phyloP scores from a whole-genome alignment of 1,284 basidiomycete species.

The Omphalotus olearius region DNA sequence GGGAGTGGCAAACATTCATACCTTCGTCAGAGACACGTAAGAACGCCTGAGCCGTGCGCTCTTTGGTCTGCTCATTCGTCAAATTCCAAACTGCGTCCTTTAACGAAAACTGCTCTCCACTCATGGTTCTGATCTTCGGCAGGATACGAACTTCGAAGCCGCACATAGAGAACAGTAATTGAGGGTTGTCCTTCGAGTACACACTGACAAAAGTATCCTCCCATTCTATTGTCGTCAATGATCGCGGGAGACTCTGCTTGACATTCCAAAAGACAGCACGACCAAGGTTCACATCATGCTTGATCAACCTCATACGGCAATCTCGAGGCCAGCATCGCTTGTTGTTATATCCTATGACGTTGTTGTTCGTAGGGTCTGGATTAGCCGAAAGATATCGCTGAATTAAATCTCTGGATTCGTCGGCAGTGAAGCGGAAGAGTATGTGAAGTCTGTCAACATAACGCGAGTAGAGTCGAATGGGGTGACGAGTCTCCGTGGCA shows the following conservation, averaged over 20 bases:
- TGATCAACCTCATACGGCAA: constrained; percentile 98
- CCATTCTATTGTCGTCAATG: constrained; percentile 98
- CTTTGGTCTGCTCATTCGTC: constrained; percentile 94
- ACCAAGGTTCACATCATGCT: constrained; percentile 98
- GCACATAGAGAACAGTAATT: constrained; percentile 96
- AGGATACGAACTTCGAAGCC: constrained; percentile 97
- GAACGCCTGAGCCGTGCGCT: constrained; percentile 97
- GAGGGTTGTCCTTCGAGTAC: constrained; percentile 97
- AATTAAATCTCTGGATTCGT: constrained; percentile 96
- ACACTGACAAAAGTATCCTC: constrained; percentile 96
- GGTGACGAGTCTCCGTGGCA: constrained; percentile 89
- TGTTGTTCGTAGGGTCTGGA: constrained; percentile 98
- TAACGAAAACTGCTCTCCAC: constrained; percentile 93
- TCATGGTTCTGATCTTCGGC: constrained; percentile 92
- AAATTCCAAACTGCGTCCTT: constrained; percentile 98
- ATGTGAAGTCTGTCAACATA: constrained; percentile 94
- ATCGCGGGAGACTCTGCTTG: constrained; percentile 94
- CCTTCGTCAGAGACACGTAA: constrained; percentile 95
- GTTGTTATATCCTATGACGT: constrained; percentile 99
- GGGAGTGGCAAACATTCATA: constrained; percentile 18
- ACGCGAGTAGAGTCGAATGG: constrained; percentile 92
- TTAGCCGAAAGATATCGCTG: constrained; percentile 96
- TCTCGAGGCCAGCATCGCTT: constrained; percentile 98
- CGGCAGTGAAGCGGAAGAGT: constrained; percentile 97
- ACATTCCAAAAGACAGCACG: constrained; percentile 99